Evolutionary conservation across 1,284 basidiomycete species (phyloP).

Genomic region (Schizopora paradoxa): DNA sequence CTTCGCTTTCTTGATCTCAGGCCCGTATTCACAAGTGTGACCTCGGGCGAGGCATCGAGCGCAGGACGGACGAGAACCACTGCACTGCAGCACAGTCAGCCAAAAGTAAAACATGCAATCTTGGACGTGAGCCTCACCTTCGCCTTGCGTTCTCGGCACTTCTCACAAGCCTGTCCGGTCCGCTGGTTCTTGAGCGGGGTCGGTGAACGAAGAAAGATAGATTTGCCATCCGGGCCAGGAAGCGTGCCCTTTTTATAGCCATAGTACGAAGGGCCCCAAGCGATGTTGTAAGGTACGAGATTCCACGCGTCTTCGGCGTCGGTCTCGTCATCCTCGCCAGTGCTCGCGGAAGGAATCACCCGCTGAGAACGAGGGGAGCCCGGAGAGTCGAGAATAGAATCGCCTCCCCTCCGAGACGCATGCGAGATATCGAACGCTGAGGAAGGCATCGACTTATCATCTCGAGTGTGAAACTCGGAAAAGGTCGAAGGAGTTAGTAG

Average conservation of each 20-base stretch:
- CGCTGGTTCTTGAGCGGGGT: slow-evolving; percentile 37
- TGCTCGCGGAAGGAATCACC: too few relatives aligned
- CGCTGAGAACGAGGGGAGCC: too few relatives aligned
- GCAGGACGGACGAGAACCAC: slow-evolving; percentile 36
- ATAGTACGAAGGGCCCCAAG: slow-evolving; percentile 37
- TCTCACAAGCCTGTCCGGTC: slow-evolving; percentile 39
- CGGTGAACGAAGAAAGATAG: slow-evolving; percentile 38
- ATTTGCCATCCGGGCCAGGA: slow-evolving; percentile 36
- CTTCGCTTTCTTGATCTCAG: slow-evolving; percentile 21
- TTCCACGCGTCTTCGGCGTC: slow-evolving; percentile 35
- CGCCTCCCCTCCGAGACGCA: too few relatives aligned
- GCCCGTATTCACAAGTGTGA: slow-evolving; percentile 34
- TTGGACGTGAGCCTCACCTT: slow-evolving; percentile 29
- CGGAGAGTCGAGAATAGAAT: too few relatives aligned
- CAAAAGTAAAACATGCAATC: slow-evolving; percentile 1
- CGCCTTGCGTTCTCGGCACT: slow-evolving; percentile 41
- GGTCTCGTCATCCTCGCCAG: slow-evolving; percentile 12
- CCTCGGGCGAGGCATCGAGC: slow-evolving; percentile 35
- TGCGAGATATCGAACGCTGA: too few relatives aligned
- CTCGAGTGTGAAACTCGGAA: too few relatives aligned
- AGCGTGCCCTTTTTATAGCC: slow-evolving; percentile 34
- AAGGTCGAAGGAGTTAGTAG: too few relatives aligned
- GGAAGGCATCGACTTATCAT: too few relatives aligned
- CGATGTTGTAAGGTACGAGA: slow-evolving; percentile 38
- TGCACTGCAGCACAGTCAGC: slow-evolving; percentile 30